Percentiles rank a stretch among this genome's conserved stretches.
Conservation (phyloP, 164 flowering plant species). For the Magnolia sinica region DNA sequence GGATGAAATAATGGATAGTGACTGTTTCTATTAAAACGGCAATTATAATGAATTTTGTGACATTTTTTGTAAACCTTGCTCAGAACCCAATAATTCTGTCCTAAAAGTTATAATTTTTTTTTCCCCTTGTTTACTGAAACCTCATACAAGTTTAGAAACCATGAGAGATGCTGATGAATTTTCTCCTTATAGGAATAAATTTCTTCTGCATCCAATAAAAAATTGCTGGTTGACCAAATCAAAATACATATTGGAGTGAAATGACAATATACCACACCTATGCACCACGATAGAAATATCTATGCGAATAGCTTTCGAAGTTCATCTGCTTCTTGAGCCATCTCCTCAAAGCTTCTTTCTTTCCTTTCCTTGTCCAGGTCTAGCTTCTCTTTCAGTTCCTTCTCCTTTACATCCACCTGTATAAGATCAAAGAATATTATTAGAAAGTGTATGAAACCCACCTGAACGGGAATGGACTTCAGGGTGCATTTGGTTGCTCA, state of each 20-base stretch:
- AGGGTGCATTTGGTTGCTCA: neutral
- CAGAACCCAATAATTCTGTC: neutral
- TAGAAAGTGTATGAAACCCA: neutral
- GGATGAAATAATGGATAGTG: neutral
- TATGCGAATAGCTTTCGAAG: constrained; percentile 48
- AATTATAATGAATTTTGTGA: no score
- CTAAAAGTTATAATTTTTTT: no score
- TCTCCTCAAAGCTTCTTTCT: constrained; percentile 77
- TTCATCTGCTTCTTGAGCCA: constrained; percentile 71
- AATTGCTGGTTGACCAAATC: neutral
- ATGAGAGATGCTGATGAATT: neutral
- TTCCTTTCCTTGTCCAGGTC: constrained; percentile 80
- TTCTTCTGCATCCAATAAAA: neutral
- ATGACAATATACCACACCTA: neutral
- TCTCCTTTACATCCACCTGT: constrained; percentile 78
- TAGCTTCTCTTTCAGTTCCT: constrained; percentile 60
- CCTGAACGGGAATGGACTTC: neutral
- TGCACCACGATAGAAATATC: neutral
- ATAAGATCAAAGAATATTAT: neutral
- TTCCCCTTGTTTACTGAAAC: neutral
- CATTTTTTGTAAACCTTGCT: neutral
- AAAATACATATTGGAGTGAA: neutral
- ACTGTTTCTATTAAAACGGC: neutral
- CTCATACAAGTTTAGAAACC: neutral
- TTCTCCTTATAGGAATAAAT: neutral